Evolutionary conservation across 257 asterid species (phyloP).

Genomic region (Fraxinus excelsior): DNA sequence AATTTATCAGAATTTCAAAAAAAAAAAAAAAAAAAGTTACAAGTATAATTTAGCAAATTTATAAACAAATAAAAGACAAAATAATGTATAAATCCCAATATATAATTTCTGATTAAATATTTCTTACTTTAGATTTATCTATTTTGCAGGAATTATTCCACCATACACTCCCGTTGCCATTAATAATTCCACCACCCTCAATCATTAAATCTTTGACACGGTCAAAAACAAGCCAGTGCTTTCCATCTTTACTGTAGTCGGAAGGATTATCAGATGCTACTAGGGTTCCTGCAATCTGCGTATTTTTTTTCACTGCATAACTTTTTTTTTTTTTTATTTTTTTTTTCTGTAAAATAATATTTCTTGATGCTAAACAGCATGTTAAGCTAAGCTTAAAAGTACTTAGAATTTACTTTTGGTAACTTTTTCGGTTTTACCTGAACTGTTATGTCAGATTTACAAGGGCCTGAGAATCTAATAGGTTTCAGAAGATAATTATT

Average conservation of each 20-base stretch:
- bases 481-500: slow-evolving; percentile 41
- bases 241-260: slow-evolving; percentile 44
- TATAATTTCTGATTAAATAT: not conserved
- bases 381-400: not conserved
- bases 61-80: no score
- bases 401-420: not conserved
- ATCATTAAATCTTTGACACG: slow-evolving; percentile 47
- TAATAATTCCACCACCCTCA: slow-evolving; percentile 66
- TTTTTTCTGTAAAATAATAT: not conserved
- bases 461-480: slow-evolving; percentile 40
- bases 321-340: no score
- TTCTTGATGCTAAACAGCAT: no score
- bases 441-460: slow-evolving; percentile 36
- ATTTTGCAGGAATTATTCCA: slow-evolving; percentile 84
- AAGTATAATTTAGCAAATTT: no score
- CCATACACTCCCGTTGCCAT: slow-evolving; percentile 82
- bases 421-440: slow-evolving; percentile 24
- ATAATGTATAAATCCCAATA: no score
- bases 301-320: not conserved
- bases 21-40: not conserved
- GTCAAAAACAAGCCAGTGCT: slow-evolving; percentile 62
- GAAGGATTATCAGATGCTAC: slow-evolving; percentile 52
- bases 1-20: no score
- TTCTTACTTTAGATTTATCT: slow-evolving; percentile 38
- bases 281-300: slow-evolving; percentile 61